Evolutionary conservation across 306 rosid genomes (phyloP), one percentile per base, ranked within the genome.

Genomic region (Quillaja saponaria): DNA sequence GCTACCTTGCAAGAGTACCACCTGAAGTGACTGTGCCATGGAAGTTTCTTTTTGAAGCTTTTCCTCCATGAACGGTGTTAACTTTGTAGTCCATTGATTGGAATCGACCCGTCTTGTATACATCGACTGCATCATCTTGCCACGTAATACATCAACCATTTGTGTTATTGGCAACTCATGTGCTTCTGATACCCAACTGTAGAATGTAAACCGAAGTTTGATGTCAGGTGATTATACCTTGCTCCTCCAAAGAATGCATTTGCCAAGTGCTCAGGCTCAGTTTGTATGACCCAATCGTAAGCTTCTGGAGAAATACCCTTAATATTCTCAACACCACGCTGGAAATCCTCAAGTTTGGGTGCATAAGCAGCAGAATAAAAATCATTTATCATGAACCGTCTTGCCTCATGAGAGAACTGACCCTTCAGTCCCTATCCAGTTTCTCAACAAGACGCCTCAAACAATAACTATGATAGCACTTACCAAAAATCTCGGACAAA

Each of bases 341-440:
- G 81, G 54, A 89, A 94, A 64, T 61, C 82, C 65, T 87, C 96
- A 20, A 46, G 72, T 71, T 78, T 89, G 66, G 91, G 74, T 8
- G 97, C 87, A 57, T 83, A 77, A 45, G 97, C 99, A 57, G 97
- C 96, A 11, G 95, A 73, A 73, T 92, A 81, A 51, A 89, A 80
- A 67, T 92, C 99, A 74, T 87, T 83, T 55, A 92, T 67, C 94
- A 92, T 79, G 77, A 92, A 92, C 18, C 95, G 85, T 66, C 99
- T 89, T 49, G 99, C 99, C 71, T 92, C 99, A 4, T 92, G 99
- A 67, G 99, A 89, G 63, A 88, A 87, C 59, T 92, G 96, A 19
- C 94, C 95, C 85, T 87, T 92, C 82, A 92, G 76, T 92, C 99
- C 81, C 63, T 82, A 85, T 89, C 86, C 33, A 92, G 85, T 71